These are phyloP conservation scores for Botrytis pseudocinerea DNA, from an alignment of 2,329 filamentous ascomycete genomes.

Conservation along the genomic window DNA sequence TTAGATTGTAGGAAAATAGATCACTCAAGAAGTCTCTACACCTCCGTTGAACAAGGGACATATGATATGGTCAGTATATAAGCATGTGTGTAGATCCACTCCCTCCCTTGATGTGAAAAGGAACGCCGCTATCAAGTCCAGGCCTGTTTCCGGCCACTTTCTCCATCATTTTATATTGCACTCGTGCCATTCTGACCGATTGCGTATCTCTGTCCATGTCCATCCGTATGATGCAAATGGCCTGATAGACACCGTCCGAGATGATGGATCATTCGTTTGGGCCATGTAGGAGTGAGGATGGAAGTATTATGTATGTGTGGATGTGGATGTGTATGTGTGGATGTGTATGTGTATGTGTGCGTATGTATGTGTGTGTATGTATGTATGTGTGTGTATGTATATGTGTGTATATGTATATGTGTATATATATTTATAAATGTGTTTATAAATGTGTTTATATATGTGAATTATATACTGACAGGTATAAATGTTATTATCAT, in stretches of 20 bases:
- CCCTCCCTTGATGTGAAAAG: neutral
- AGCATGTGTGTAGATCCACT: neutral
- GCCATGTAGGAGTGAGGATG: neutral
- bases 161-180: neutral
- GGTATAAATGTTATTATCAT: neutral
- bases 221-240: neutral
- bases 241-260: neutral
- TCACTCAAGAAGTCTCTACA: accelerated
- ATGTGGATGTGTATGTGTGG: too few relatives aligned
- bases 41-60: too few relatives aligned
- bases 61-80: too few relatives aligned
- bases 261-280: neutral
- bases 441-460: too few relatives aligned
- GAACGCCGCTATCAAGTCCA: neutral
- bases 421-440: too few relatives aligned
- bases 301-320: neutral
- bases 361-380: too few relatives aligned
- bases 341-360: too few relatives aligned
- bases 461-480: neutral
- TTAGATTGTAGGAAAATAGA: neutral
- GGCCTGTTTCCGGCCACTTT: slow-evolving; percentile 13
- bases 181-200: slow-evolving; percentile 6
- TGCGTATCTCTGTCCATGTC: neutral
- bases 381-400: too few relatives aligned
- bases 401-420: too few relatives aligned